Evolutionary conservation across 2,329 filamentous ascomycete species (phyloP).

Genomic region (Phoma sp.): DNA sequence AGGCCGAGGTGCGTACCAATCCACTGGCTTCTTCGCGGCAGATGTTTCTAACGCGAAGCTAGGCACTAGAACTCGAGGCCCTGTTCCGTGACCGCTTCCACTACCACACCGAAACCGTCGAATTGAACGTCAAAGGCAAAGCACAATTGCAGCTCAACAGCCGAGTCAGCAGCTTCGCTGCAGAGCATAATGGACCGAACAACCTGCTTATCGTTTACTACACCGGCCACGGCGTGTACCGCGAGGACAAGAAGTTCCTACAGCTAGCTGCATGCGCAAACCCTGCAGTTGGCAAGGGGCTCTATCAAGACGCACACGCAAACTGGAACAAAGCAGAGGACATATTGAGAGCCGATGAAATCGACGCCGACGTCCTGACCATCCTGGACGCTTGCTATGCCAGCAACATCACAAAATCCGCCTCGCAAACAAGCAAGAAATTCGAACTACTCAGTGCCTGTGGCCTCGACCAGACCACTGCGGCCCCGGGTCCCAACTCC

Average conservation of each 20-base stretch:
- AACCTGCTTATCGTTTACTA: slow-evolving; percentile 49
- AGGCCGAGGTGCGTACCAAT: slow-evolving; percentile 31
- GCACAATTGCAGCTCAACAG: slow-evolving; percentile 44
- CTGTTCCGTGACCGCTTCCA: slow-evolving; percentile 39
- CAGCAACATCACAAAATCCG: slow-evolving; percentile 42
- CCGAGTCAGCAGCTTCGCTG: slow-evolving; percentile 36
- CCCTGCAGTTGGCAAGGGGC: slow-evolving; percentile 22
- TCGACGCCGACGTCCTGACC: slow-evolving; percentile 44
- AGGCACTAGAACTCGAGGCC: slow-evolving; percentile 39
- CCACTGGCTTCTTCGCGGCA: not conserved
- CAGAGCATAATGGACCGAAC: slow-evolving; percentile 37
- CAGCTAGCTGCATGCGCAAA: slow-evolving; percentile 33
- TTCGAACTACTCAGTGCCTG: slow-evolving; percentile 45
- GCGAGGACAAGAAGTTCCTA: slow-evolving; percentile 28
- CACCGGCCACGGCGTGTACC: slow-evolving; percentile 45
- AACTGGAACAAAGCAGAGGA: slow-evolving; percentile 46
- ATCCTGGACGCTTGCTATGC: slow-evolving; percentile 50
- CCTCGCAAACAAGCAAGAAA: slow-evolving; percentile 29
- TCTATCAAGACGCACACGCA: slow-evolving; percentile 33
- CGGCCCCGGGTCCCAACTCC: slow-evolving; percentile 36
- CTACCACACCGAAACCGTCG: slow-evolving; percentile 39
- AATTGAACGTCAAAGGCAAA: slow-evolving; percentile 39
- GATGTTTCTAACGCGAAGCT: not conserved
- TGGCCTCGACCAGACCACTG: slow-evolving; percentile 33
- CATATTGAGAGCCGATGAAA: slow-evolving; percentile 32